phyloP scores from a whole-genome alignment of 1,139 yeast genomes.

The Pichia kudriavzevii region DNA sequence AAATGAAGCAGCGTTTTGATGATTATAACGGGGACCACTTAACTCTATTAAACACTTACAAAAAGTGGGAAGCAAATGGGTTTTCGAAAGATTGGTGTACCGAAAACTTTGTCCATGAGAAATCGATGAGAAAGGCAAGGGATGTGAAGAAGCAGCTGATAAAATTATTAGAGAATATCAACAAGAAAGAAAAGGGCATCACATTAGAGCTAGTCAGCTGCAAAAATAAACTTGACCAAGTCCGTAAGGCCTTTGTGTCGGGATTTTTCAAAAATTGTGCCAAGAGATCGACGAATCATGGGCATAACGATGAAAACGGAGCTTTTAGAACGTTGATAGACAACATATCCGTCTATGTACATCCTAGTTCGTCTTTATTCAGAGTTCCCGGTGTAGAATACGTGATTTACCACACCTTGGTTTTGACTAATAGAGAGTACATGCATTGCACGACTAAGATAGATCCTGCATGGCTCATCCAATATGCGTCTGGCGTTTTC shows the following conservation, averaged over 20 bases:
- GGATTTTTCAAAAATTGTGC: conserved; percentile 88
- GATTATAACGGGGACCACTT: conserved; percentile 95
- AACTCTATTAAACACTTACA: conserved; percentile 74
- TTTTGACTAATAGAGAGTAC: conserved; percentile 79
- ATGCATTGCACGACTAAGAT: conserved; percentile 83
- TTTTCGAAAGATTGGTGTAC: conserved; percentile 70
- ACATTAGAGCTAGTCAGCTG: conserved; percentile 36
- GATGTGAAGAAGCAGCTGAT: conserved; percentile 72
- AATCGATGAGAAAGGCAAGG: conserved; percentile 66
- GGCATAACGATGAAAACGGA: conserved; percentile 40
- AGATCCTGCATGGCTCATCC: conserved; percentile 80
- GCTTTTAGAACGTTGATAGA: conserved; percentile 73
- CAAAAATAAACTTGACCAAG: conserved; percentile 52
- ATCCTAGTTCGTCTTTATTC: conserved; percentile 80
- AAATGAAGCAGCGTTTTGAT: conserved; percentile 66
- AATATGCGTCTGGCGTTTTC: conserved; percentile 83
- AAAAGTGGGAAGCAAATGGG: conserved; percentile 63
- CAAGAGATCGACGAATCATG: conserved; percentile 48
- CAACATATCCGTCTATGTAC: conserved; percentile 71
- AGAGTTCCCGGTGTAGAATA: conserved; percentile 41
- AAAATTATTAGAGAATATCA: conserved; percentile 49
- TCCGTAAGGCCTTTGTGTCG: conserved; percentile 69
- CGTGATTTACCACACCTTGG: conserved; percentile 75
- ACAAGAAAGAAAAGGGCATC: conserved; percentile 33
- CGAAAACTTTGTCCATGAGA: conserved; percentile 73